These are phyloP conservation scores for Cercospora sp. DNA, from an alignment of 2,329 filamentous ascomycete species.

Conservation along the genomic window DNA sequence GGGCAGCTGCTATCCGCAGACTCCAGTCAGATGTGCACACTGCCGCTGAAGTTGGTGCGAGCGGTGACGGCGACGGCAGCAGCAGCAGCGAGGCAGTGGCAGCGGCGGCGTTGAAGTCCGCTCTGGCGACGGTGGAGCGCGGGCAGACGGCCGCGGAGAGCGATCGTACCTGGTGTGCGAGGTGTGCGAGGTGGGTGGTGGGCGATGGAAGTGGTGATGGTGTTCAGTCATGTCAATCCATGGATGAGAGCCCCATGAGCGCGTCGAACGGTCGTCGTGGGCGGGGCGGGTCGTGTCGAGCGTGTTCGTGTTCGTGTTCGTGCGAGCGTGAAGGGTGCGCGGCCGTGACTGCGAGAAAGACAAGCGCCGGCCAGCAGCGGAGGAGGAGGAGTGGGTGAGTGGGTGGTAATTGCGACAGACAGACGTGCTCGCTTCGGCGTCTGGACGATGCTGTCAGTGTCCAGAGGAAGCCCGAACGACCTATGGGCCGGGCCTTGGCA, in stretches of 20 bases:
- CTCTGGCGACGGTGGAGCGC: conserved; percentile 9
- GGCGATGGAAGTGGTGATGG: conserved; percentile 8
- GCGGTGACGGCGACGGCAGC: neutral
- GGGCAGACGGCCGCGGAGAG: conserved; percentile 8
- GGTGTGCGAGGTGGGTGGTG: conserved; percentile 10
- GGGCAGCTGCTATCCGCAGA: conserved; percentile 14
- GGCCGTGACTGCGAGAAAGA: conserved; percentile 8
- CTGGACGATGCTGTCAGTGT: conserved; percentile 1
- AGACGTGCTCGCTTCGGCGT: neutral
- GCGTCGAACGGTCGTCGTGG: neutral
- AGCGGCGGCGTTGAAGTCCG: conserved; percentile 15
- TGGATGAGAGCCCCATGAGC: conserved; percentile 9
- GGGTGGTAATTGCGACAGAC: neutral
- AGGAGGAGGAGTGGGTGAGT: neutral
- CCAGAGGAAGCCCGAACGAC: neutral
- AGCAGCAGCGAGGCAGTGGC: neutral
- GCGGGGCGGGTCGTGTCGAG: neutral
- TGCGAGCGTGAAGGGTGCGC: neutral
- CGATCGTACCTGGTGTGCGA: conserved; percentile 17
- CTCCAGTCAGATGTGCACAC: conserved; percentile 13
- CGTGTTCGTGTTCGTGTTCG: neutral
- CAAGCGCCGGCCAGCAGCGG: conserved; percentile 14
- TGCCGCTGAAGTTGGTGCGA: conserved; percentile 1
- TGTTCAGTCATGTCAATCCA: conserved; percentile 14
- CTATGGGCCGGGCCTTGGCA: neutral